Evolutionary conservation across 495 filamentous ascomycete species (phyloP).

Genomic region (Evansstolkia leycettana): DNA sequence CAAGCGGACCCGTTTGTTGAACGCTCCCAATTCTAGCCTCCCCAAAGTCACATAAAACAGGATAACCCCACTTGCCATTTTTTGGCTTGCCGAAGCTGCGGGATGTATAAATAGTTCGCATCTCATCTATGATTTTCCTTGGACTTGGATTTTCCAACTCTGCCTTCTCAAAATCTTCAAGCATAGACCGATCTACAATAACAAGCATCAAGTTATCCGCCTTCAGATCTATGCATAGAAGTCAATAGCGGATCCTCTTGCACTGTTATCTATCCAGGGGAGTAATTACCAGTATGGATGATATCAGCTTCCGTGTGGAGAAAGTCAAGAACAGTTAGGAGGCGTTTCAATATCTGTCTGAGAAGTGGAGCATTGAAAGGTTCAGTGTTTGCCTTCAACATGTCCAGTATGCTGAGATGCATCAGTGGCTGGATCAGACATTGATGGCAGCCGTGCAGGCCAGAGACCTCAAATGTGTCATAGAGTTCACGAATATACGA

Average conservation of each 20-base stretch:
- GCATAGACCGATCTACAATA: slow-evolving; percentile 15
- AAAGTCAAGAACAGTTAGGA: slow-evolving; percentile 29
- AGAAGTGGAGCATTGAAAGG: slow-evolving; percentile 18
- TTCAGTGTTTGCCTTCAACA: slow-evolving; percentile 17
- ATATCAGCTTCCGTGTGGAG: slow-evolving; percentile 27
- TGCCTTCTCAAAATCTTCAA: slow-evolving; percentile 15
- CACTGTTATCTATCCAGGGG: not conserved
- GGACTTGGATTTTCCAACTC: slow-evolving; percentile 14
- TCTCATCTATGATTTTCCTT: slow-evolving; percentile 12
- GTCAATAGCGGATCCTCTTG: slow-evolving; percentile 2
- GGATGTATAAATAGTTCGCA: slow-evolving; percentile 15
- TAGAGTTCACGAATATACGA: slow-evolving; percentile 21
- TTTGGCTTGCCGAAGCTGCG: slow-evolving; percentile 9
- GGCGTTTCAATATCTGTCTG: slow-evolving; percentile 14
- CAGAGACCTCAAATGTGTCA: slow-evolving; percentile 26
- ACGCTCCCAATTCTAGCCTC: slow-evolving; percentile 16
- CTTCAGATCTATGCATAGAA: slow-evolving; percentile 19
- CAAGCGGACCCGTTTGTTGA: slow-evolving; percentile 13
- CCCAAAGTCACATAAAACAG: slow-evolving; percentile 21
- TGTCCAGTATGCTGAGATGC: slow-evolving; percentile 18
- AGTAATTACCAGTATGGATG: slow-evolving; percentile 29
- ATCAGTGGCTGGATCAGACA: slow-evolving; percentile 34
- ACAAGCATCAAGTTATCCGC: slow-evolving; percentile 19
- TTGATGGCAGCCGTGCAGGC: slow-evolving; percentile 26
- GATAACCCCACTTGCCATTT: slow-evolving; percentile 10